Base-by-base conservation (phyloP, 1,139 yeast species). In the Entelexis sorbosivorans region DNA sequence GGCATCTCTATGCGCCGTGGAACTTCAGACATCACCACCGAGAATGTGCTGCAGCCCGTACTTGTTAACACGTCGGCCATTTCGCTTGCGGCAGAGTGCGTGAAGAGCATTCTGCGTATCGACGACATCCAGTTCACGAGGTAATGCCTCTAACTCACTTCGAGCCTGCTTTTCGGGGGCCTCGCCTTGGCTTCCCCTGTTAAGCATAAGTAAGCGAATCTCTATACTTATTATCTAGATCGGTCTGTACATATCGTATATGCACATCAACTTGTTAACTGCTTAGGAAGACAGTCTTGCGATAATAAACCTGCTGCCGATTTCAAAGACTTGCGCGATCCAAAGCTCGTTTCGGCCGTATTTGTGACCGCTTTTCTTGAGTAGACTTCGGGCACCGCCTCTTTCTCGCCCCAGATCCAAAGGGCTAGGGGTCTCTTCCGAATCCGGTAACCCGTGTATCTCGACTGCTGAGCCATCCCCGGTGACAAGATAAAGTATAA, bases 1-100 rank as follows among this genome's bases (percentile, higher is more conserved):
- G 99, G 98, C 52, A 88, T 91, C 58, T 84, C 95, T 39, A 95
- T 88, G 49, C 79, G 96, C 69, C 81, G 96, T 66, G 83, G 95
- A 1, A 95, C 95, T 50, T 87, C 96, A 46, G 88, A 91, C 66
- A 87, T 95, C 46, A 86, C 74, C 63, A 88, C 84, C 52, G 99
- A 93, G 68, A 95, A 93, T 65, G 96, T 91, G 53, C 74, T 91
- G 63, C 99, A 91, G 69, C 99, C 99, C 6, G 95, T 88, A 8
- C 75, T 91, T 68, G 98, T 91, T 49, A 84, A 84, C 67, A 88
- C 93, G 35, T 84, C 95, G 69, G 95, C 98, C 45, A 82, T 91
- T 54, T 81, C 95, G 16, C 76, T 91, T 63, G 96, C 97, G 31
- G 82, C 96, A 28, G 98, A 91, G 71, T 85, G 96, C 63, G 97